These are phyloP conservation scores for Populus tremula DNA, from an alignment of 345 rosid species.

Conservation along the genomic window DNA sequence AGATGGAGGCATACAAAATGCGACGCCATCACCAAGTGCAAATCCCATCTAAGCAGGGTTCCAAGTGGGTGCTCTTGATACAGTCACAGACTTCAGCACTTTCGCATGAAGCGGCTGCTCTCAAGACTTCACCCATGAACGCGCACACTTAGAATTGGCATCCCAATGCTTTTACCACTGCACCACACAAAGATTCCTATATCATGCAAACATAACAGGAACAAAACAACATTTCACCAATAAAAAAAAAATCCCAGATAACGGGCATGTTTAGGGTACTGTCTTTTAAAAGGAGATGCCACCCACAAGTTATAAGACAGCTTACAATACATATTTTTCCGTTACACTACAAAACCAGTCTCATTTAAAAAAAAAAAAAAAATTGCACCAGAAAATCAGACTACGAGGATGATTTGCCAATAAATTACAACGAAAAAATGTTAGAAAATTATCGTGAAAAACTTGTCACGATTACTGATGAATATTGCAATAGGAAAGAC, in stretches of 20 bases:
- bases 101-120: slow-evolving; percentile 9
- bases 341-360: not conserved
- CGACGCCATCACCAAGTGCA: not conserved
- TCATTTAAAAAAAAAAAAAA: not conserved
- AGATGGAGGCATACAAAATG: not conserved
- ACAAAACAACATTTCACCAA: not conserved
- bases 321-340: not conserved
- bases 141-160: not conserved
- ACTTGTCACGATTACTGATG: no score
- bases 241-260: not conserved
- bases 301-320: not conserved
- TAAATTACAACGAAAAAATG: no score
- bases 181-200: slow-evolving; percentile 6
- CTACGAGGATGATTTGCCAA: not conserved
- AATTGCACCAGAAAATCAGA: not conserved
- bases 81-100: slow-evolving; percentile 6
- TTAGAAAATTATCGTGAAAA: no score
- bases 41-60: slow-evolving; percentile 6
- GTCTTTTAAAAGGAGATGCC: not conserved
- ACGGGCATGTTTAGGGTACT: not conserved
- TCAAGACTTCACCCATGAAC: slow-evolving; percentile 7
- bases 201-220: not conserved
- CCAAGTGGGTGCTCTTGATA: not conserved
- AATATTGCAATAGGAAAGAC: not conserved
- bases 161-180: slow-evolving; percentile 2